Percentiles rank a stretch among this genome's conserved stretches.
These are phyloP conservation scores for Lentinula sp. DNA, from an alignment of 768 basidiomycete genomes.

Conservation along the genomic window DNA sequence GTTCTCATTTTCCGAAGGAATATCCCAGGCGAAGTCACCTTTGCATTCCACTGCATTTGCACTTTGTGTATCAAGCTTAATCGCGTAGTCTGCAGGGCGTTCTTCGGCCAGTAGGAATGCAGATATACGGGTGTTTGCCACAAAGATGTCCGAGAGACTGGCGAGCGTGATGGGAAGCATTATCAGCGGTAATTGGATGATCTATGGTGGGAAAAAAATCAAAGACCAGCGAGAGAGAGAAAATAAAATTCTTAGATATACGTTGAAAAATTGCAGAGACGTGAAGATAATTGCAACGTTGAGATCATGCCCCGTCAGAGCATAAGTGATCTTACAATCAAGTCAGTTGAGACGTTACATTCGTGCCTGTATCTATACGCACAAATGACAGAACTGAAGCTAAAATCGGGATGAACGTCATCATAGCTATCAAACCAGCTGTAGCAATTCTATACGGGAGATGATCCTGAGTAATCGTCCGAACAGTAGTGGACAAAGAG, in stretches of 20 bases:
- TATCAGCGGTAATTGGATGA: conserved; percentile 53
- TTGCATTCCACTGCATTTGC: conserved; percentile 38
- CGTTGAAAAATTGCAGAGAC: conserved; percentile 29
- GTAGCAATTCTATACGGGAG: background rate
- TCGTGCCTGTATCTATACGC: conserved; percentile 26
- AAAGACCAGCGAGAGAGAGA: background rate
- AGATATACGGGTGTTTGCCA: conserved; percentile 43
- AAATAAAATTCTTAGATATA: background rate
- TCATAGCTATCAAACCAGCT: conserved; percentile 6
- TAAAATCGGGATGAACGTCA: conserved; percentile 29
- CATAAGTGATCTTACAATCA: conserved; percentile 22
- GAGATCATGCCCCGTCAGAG: conserved; percentile 34
- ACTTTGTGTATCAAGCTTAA: conserved; percentile 25
- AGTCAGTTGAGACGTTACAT: conserved; percentile 5
- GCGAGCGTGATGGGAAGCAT: conserved; percentile 51
- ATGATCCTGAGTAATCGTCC: background rate
- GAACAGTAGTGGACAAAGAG: background rate
- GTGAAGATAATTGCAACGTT: conserved; percentile 39
- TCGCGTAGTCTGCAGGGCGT: conserved; percentile 35
- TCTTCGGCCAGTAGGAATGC: conserved; percentile 52
- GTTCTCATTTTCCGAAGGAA: conserved; percentile 14
- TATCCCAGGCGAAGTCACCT: conserved; percentile 50
- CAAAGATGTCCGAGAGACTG: conserved; percentile 39
- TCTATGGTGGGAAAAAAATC: conserved; percentile 23
- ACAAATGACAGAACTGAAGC: conserved; percentile 29